Evolutionary conservation across 495 filamentous ascomycete species (phyloP), one percentile per base, ranked within the genome.

Genomic region (Aspergillus carlsbadensis): DNA sequence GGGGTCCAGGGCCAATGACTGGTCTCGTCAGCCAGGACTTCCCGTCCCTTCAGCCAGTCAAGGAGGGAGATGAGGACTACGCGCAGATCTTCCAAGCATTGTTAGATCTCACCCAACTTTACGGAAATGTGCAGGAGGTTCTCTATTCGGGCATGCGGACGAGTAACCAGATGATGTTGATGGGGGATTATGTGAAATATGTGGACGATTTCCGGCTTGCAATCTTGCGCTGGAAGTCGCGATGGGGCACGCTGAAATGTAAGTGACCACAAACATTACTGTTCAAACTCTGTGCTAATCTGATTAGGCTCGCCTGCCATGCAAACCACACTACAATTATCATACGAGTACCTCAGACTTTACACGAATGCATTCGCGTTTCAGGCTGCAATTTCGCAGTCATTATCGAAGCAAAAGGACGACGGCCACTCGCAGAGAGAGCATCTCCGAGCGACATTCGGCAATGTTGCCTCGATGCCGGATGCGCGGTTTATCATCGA

Each of bases 331-430:
- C 59, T 87, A 26, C 70, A 84, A 29, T 70, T 87, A 47, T 85
- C 73, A 17, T 87, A 86, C 63, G 84, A 87, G 61, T 87, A 86
- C 57, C 63, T 87, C 1, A 69, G 83, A 7, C 76, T 87, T 11
- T 87, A 87, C 59, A 85, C 81, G 33, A 87, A 85, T 43, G 83
- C 84, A 0, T 87, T 87, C 54, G 84, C 84, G 2, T 87, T 86
- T 55, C 84, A 87, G 60, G 84, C 84, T 17, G 82, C 83, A 5
- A 82, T 87, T 15, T 84, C 82, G 10, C 81, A 83, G 18, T 81
- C 83, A 0, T 56, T 84, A 11, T 65, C 69, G 4, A 78, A 74
- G 52, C 63, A 69, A 1, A 74, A 76, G 43, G 68, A 58, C 5
- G 67, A 70, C 15, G 57, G 62, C 6, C 69, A 65, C 13, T 72